Conservation (phyloP, 441 rosid genomes). For the Capsella rubella region DNA sequence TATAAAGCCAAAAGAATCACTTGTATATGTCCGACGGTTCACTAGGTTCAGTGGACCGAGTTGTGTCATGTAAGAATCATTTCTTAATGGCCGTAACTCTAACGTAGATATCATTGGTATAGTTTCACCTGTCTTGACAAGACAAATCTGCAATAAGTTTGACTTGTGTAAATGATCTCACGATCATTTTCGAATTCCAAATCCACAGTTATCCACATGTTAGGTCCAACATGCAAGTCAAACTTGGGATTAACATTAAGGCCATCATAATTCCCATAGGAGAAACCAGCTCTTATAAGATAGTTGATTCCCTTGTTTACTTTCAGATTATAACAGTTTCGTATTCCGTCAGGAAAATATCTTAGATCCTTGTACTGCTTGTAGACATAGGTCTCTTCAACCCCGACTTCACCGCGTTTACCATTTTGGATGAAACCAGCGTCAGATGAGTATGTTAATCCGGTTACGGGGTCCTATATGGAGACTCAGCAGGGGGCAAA, state of each 20-base stretch:
- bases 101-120: constrained; percentile 58
- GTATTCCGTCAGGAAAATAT: constrained; percentile 50
- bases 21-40: constrained; percentile 10
- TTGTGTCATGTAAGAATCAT: constrained; percentile 38
- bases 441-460: constrained; percentile 27
- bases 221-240: constrained; percentile 46
- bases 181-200: not conserved
- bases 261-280: constrained; percentile 52
- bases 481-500: constrained; percentile 10
- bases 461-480: constrained; percentile 12
- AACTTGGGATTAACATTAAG: constrained; percentile 36
- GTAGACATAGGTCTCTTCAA: not conserved
- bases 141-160: constrained; percentile 44
- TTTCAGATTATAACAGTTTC: constrained; percentile 51
- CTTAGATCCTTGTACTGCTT: constrained; percentile 27
- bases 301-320: constrained; percentile 32
- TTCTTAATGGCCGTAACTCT: constrained; percentile 50
- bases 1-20: constrained; percentile 11
- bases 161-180: constrained; percentile 45
- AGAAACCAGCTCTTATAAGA: constrained; percentile 45
- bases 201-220: constrained; percentile 41
- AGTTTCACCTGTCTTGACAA: constrained; percentile 39
- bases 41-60: constrained; percentile 40
- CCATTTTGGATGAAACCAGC: constrained; percentile 16
- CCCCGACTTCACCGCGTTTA: not conserved